Evolutionary conservation across 2,329 filamentous ascomycete species (phyloP).

Genomic region (Exophiala alcalophila): DNA sequence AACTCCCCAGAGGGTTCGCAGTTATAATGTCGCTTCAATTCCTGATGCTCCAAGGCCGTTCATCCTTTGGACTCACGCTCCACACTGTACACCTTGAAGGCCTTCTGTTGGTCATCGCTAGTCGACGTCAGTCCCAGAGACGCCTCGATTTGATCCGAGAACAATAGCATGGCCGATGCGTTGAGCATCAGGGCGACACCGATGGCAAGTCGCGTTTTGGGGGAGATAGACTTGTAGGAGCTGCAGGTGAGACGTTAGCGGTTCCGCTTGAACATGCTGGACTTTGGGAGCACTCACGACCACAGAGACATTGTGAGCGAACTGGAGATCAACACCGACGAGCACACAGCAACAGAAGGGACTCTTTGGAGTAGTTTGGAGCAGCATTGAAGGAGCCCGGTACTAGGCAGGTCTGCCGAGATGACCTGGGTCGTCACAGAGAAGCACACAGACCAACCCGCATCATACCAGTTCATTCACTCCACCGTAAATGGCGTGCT

Average conservation of each 20-base stretch:
- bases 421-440: too few species aligned
- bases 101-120: slow-evolving; percentile 16
- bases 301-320: slow-evolving; percentile 27
- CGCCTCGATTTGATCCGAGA: slow-evolving; percentile 30
- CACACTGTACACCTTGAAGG: slow-evolving; percentile 19
- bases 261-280: background rate
- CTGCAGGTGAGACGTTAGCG: slow-evolving; percentile 14
- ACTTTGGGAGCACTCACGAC: slow-evolving; percentile 18
- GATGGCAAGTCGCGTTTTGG: slow-evolving; percentile 28
- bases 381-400: too few species aligned
- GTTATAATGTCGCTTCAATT: too few species aligned
- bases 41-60: too few species aligned
- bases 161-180: slow-evolving; percentile 26
- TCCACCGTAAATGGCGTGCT: slow-evolving; percentile 12
- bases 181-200: slow-evolving; percentile 29
- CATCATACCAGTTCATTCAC: too few species aligned
- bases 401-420: too few species aligned
- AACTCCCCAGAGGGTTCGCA: too few species aligned
- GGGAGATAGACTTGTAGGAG: slow-evolving; percentile 28
- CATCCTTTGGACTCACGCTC: slow-evolving; percentile 19
- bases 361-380: too few species aligned
- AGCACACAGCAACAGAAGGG: too few species aligned
- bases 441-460: slow-evolving; percentile 3
- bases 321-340: too few species aligned
- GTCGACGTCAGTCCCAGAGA: slow-evolving; percentile 25